Conservation (phyloP, 306 rosid species). For the Begonia fuchsioides region DNA sequence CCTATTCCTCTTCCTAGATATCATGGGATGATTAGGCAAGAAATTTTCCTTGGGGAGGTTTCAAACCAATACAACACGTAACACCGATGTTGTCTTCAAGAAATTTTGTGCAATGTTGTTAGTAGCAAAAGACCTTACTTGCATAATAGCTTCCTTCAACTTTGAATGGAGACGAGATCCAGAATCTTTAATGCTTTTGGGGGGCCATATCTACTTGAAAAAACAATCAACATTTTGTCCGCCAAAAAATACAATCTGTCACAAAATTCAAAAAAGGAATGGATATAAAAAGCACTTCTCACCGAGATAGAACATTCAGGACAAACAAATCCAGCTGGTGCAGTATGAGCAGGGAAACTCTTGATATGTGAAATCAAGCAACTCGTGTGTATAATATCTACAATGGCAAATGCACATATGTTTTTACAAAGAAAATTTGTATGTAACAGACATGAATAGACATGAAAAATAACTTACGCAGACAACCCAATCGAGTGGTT, state of each 20-base stretch:
- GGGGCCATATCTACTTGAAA: constrained; percentile 92
- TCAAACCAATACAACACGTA: no score
- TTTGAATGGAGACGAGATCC: constrained; percentile 76
- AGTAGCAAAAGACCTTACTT: constrained; percentile 26
- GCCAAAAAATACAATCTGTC: constrained; percentile 1
- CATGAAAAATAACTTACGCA: constrained; percentile 48
- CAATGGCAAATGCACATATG: background rate
- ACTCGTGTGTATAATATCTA: constrained; percentile 82
- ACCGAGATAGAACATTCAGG: constrained; percentile 86
- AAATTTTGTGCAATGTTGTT: background rate
- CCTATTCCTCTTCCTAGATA: no score
- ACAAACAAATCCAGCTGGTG: constrained; percentile 95
- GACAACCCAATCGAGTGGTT: constrained; percentile 89
- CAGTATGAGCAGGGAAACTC: constrained; percentile 87
- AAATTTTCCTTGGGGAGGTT: no score
- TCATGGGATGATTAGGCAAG: no score
- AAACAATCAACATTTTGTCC: background rate
- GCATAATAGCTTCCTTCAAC: constrained; percentile 90
- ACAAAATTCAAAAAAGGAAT: background rate
- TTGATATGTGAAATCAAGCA: constrained; percentile 86
- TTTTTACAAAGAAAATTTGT: background rate
- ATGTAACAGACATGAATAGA: constrained; percentile 7
- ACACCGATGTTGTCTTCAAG: background rate
- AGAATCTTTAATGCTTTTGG: constrained; percentile 86
- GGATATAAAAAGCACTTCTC: constrained; percentile 10